A percentile compares a stretch with the other conserved stretches of the same genome.
These are phyloP conservation scores for Fistulinella prunicolor DNA, from an alignment of 768 basidiomycete genomes.

Conservation along the genomic window DNA sequence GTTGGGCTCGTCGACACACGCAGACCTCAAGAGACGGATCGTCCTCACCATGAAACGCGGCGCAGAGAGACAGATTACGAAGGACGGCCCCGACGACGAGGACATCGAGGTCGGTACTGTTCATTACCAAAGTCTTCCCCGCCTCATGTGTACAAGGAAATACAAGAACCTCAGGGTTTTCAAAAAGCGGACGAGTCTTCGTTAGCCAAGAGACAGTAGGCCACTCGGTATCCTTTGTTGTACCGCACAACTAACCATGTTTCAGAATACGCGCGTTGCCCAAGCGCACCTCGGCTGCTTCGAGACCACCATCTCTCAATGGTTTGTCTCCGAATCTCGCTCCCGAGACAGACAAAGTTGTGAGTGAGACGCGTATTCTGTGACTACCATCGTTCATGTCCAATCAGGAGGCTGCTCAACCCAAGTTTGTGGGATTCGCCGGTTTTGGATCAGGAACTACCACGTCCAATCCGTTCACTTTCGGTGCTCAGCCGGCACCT, in stretches of 20 bases:
- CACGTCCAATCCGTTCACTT: slow-evolving; percentile 38
- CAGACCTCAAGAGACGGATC: too few species aligned
- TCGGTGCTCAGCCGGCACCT: slow-evolving; percentile 30
- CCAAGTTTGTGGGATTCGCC: slow-evolving; percentile 50
- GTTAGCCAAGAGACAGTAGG: slow-evolving; percentile 58
- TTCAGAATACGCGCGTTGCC: slow-evolving; percentile 66
- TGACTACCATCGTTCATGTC: slow-evolving; percentile 15
- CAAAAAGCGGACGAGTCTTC: slow-evolving; percentile 57
- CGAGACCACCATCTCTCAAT: slow-evolving; percentile 22
- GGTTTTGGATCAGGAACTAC: slow-evolving; percentile 46
- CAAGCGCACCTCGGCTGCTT: slow-evolving; percentile 38
- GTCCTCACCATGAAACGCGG: slow-evolving; percentile 60
- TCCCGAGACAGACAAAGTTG: slow-evolving; percentile 21
- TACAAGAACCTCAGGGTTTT: slow-evolving; percentile 42
- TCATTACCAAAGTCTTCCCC: not conserved
- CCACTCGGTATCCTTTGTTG: slow-evolving; percentile 3
- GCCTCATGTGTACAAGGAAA: slow-evolving; percentile 37
- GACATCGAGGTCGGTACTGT: slow-evolving; percentile 29
- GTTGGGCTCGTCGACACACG: not conserved
- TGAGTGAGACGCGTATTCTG: slow-evolving; percentile 22
- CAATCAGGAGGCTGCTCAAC: slow-evolving; percentile 27
- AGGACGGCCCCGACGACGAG: slow-evolving; percentile 45
- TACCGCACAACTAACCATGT: slow-evolving; percentile 9
- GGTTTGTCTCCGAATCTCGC: slow-evolving; percentile 25
- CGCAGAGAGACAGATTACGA: slow-evolving; percentile 69